These are phyloP conservation scores for Cyberlindnera bimundalis DNA, from an alignment of 805 yeast species.

Conservation along the genomic window DNA sequence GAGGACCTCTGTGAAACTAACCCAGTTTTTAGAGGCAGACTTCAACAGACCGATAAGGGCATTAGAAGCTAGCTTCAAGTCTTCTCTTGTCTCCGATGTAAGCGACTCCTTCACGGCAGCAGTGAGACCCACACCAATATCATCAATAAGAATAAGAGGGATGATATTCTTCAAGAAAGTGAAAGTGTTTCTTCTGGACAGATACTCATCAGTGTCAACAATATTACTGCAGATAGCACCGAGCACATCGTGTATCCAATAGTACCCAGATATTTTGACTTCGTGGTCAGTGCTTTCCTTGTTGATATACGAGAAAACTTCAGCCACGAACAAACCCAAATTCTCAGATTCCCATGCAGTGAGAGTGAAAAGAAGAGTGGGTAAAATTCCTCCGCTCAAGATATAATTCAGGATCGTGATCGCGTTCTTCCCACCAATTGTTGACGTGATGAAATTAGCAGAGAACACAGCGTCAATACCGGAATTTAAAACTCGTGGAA, in stretches of 20 bases:
- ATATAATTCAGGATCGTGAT: conserved; percentile 42
- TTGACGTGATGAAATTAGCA: conserved; percentile 54
- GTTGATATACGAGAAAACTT: conserved; percentile 46
- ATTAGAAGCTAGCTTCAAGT: conserved; percentile 70
- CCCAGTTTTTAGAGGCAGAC: conserved; percentile 49
- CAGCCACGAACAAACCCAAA: conserved; percentile 68
- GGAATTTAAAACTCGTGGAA: conserved; percentile 77
- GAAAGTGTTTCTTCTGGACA: conserved; percentile 77
- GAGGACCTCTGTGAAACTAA: conserved; percentile 55
- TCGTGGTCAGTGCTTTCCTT: conserved; percentile 24
- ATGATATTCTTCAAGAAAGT: conserved; percentile 67
- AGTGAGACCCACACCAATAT: conserved; percentile 55
- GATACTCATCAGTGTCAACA: conserved; percentile 51
- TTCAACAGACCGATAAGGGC: conserved; percentile 66
- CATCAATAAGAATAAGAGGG: conserved; percentile 53
- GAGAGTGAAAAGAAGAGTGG: conserved; percentile 60
- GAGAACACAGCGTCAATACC: conserved; percentile 77
- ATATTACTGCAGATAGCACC: conserved; percentile 23
- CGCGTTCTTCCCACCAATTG: conserved; percentile 43
- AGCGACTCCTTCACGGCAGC: conserved; percentile 46
- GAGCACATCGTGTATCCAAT: conserved; percentile 53
- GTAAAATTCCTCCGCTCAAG: conserved; percentile 45
- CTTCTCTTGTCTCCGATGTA: conserved; percentile 64
- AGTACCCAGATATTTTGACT: conserved; percentile 39
- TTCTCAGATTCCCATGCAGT: conserved; percentile 81